A percentile compares a stretch with the other conserved stretches of the same genome.
These are phyloP conservation scores for Lactarius quietus DNA, from an alignment of 768 basidiomycete genomes.

Conservation along the genomic window DNA sequence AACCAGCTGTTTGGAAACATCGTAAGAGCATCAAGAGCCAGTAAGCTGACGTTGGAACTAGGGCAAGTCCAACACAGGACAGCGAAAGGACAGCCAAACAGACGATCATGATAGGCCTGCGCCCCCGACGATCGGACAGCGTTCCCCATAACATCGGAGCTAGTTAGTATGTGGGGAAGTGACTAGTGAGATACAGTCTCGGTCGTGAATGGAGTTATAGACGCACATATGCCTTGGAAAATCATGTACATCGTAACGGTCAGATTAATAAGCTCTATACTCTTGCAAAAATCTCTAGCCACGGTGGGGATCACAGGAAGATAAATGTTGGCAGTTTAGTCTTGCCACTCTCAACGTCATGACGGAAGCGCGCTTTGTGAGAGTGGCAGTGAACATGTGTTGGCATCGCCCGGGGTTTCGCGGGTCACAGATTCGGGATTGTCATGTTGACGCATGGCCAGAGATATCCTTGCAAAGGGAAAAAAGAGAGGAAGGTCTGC, in stretches of 20 bases:
- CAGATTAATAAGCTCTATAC: slow-evolving; percentile 70
- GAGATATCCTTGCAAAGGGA: neutral
- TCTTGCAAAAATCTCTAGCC: slow-evolving; percentile 56
- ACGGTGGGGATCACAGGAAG: slow-evolving; percentile 75
- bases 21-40: too few species aligned
- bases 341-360: neutral
- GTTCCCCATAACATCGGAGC: too few species aligned
- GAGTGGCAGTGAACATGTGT: too few species aligned
- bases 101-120: too few species aligned
- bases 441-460: neutral
- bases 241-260: slow-evolving; percentile 78
- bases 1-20: too few species aligned
- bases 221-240: slow-evolving; percentile 58
- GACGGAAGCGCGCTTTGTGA: neutral
- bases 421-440: neutral
- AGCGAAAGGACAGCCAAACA: too few species aligned
- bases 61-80: too few species aligned
- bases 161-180: slow-evolving; percentile 5
- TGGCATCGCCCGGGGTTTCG: too few species aligned
- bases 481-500: neutral
- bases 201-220: neutral
- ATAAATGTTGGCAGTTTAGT: slow-evolving; percentile 65
- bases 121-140: too few species aligned
- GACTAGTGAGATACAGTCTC: neutral
- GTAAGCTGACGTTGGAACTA: too few species aligned